phyloP scores from a whole-genome alignment of 345 rosid genomes.

The Chamaenerion angustifolium region DNA sequence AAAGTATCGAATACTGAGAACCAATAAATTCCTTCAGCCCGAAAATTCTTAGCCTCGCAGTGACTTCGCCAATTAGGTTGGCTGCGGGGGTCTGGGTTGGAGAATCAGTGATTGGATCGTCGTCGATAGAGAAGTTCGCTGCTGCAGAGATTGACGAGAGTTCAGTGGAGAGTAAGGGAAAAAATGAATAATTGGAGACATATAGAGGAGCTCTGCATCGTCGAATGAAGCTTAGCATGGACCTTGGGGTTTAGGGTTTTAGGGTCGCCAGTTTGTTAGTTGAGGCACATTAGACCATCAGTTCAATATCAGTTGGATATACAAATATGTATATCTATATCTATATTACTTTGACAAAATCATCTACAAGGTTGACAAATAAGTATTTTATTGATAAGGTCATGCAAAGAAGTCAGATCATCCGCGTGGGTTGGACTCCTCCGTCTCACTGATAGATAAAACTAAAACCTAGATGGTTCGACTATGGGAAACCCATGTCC shows the following conservation, averaged over 20 bases:
- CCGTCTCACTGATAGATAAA: no score
- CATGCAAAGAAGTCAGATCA: no score
- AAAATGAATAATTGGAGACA: constrained; percentile 12
- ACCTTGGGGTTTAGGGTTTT: constrained; percentile 3
- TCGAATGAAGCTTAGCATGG: constrained; percentile 23
- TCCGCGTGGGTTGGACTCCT: no score
- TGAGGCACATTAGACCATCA: no score
- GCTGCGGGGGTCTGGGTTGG: neutral
- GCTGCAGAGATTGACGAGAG: constrained; percentile 17
- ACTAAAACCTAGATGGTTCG: no score
- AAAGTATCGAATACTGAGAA: constrained; percentile 23
- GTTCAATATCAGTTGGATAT: no score
- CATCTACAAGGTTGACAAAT: no score
- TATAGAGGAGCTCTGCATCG: constrained; percentile 19
- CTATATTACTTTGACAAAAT: no score
- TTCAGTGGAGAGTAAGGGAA: constrained; percentile 17
- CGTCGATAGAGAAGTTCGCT: constrained; percentile 15
- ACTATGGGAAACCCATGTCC: no score
- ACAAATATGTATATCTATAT: no score
- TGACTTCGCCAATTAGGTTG: constrained; percentile 26
- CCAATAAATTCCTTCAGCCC: constrained; percentile 33
- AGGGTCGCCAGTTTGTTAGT: no score
- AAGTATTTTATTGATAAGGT: no score
- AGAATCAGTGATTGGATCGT: constrained; percentile 4
- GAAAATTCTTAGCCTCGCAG: constrained; percentile 23